Evolutionary conservation across 1,139 yeast genomes (phyloP).

Genomic region (Scheffersomyces illinoinensis): DNA sequence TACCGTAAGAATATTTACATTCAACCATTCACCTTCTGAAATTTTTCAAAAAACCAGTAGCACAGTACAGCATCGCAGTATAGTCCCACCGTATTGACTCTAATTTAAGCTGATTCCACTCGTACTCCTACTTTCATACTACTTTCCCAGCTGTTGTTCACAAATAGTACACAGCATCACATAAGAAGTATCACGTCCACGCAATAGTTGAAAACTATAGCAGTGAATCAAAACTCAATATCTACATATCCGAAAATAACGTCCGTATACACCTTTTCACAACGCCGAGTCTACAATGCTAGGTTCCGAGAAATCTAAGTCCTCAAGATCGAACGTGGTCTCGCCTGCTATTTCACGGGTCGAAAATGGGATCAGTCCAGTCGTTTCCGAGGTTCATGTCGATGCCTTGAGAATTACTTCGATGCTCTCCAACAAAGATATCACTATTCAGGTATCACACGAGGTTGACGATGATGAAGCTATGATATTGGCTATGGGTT

Average conservation of each 20-base stretch:
- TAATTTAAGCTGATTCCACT: neutral
- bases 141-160: no score
- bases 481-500: conserved; percentile 63
- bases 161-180: no score
- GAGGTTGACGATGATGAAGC: conserved; percentile 54
- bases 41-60: neutral
- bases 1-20: neutral
- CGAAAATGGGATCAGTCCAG: conserved; percentile 20
- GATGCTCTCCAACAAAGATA: conserved; percentile 40
- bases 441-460: conserved; percentile 48
- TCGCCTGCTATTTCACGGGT: neutral
- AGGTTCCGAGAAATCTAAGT: neutral
- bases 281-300: neutral
- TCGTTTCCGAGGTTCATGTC: conserved; percentile 39
- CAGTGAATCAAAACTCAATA: neutral
- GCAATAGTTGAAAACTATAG: no score
- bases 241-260: neutral
- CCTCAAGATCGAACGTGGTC: neutral
- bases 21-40: neutral
- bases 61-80: neutral
- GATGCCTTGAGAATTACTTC: conserved; percentile 41
- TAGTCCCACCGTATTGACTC: neutral
- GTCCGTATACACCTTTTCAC: neutral
- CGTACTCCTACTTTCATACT: no score
- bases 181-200: no score